A percentile compares a stretch with the other conserved stretches of the same genome.
Evolutionary conservation across 805 yeast species (phyloP).

Genomic region (Pichia nakasei): DNA sequence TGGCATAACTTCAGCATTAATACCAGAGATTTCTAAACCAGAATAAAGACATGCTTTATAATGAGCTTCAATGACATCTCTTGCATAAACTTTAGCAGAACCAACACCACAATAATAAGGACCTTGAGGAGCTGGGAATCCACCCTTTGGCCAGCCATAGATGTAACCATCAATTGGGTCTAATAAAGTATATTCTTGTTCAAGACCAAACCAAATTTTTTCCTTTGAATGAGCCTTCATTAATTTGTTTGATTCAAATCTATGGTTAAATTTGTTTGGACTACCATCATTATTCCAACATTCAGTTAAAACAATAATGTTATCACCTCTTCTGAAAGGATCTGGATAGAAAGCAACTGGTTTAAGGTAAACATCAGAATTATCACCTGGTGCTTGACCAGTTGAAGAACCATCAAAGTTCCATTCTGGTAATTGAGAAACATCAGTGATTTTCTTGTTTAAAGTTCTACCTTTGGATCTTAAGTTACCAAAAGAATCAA

Average conservation of each 20-base stretch:
- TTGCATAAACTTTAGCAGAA: conserved; percentile 93
- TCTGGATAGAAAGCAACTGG: conserved; percentile 95
- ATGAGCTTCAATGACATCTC: conserved; percentile 98
- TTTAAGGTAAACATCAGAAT: conserved; percentile 89
- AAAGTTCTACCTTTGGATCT: conserved; percentile 95
- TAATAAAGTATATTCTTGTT: conserved; percentile 96
- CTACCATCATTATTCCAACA: conserved; percentile 99
- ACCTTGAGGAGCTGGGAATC: conserved; percentile 99
- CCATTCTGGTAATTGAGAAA: conserved; percentile 96
- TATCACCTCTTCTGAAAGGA: conserved; percentile 97
- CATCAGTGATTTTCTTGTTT: conserved; percentile 51
- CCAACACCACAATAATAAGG: conserved; percentile 99
- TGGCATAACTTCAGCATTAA: conserved; percentile 99
- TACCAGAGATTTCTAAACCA: conserved; percentile 87
- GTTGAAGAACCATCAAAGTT: conserved; percentile 99
- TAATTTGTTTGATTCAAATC: conserved; percentile 92
- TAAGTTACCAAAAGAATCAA: conserved; percentile 82
- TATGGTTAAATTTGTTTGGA: conserved; percentile 97
- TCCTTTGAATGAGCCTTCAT: conserved; percentile 85
- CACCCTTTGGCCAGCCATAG: conserved; percentile 99
- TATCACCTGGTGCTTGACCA: conserved; percentile 96
- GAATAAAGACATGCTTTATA: conserved; percentile 96
- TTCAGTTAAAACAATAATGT: conserved; percentile 89
- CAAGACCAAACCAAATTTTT: conserved; percentile 94
- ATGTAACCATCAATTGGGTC: conserved; percentile 75